A percentile compares a stretch with the other conserved stretches of the same genome.
Evolutionary conservation across 2,329 filamentous ascomycete species (phyloP).

Genomic region (Venturiaceae sp.): DNA sequence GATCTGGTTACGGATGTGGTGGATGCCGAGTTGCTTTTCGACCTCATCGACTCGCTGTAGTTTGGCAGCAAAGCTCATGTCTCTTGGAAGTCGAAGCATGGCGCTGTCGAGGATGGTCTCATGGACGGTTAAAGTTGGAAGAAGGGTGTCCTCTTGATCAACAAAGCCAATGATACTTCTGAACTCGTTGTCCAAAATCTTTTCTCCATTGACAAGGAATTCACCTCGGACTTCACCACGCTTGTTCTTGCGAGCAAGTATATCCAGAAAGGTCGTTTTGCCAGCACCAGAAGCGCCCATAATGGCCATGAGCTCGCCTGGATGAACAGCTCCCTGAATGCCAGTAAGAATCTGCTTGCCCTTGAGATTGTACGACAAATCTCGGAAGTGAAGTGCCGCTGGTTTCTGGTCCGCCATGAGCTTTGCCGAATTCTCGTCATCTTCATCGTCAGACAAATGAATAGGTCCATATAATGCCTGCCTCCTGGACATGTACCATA

Average conservation of each 20-base stretch:
- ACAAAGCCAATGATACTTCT: slow-evolving; percentile 92
- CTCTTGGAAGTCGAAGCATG: slow-evolving; percentile 77
- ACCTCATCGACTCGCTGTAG: slow-evolving; percentile 87
- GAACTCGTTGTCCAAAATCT: slow-evolving; percentile 74
- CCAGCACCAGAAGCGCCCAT: slow-evolving; percentile 98
- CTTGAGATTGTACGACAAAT: slow-evolving; percentile 78
- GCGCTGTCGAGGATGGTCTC: slow-evolving; percentile 96
- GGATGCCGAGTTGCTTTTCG: slow-evolving; percentile 90
- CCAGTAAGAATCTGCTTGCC: slow-evolving; percentile 75
- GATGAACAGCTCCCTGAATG: slow-evolving; percentile 79
- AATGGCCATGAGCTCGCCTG: slow-evolving; percentile 92
- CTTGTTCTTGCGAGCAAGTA: slow-evolving; percentile 94
- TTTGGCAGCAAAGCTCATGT: slow-evolving; percentile 83
- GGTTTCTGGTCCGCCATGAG: slow-evolving; percentile 89
- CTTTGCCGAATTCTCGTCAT: slow-evolving; percentile 73
- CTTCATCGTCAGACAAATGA: slow-evolving; percentile 72
- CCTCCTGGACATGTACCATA: slow-evolving; percentile 83
- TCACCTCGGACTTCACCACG: slow-evolving; percentile 67
- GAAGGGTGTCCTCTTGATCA: slow-evolving; percentile 95
- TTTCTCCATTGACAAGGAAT: slow-evolving; percentile 91
- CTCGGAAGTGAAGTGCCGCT: slow-evolving; percentile 77
- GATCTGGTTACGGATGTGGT: slow-evolving; percentile 85
- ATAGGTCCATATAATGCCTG: slow-evolving; percentile 58
- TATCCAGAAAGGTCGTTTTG: slow-evolving; percentile 95
- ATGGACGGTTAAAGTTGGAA: slow-evolving; percentile 91